These are phyloP conservation scores for Botrytis medusae DNA, from an alignment of 2,329 filamentous ascomycete genomes.

Conservation along the genomic window DNA sequence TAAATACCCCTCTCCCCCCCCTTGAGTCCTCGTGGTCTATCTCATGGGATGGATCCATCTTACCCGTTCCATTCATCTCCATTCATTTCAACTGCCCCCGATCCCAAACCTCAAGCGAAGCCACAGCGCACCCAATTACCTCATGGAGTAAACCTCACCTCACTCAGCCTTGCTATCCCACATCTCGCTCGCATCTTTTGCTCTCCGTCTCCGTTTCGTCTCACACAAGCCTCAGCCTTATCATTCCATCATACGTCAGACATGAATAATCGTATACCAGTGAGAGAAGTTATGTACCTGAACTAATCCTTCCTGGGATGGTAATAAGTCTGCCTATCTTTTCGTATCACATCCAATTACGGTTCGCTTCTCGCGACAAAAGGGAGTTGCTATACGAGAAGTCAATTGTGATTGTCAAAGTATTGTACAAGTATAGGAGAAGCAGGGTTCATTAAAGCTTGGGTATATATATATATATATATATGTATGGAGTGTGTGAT, in stretches of 20 bases:
- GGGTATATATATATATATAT: background rate
- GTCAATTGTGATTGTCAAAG: background rate
- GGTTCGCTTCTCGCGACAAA: background rate
- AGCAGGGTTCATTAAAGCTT: background rate
- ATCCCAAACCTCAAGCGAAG: background rate
- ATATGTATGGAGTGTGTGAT: background rate
- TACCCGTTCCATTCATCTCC: background rate
- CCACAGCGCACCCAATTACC: constrained; percentile 8
- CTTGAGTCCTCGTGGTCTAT: constrained; percentile 6
- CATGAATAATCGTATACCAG: background rate
- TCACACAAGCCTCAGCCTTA: constrained; percentile 4
- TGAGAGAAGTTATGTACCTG: background rate
- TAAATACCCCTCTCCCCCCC: background rate
- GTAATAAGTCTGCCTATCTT: background rate
- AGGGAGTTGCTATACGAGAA: background rate
- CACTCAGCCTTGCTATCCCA: background rate
- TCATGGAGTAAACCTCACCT: background rate
- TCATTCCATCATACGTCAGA: background rate
- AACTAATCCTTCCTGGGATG: background rate
- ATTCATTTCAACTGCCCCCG: background rate
- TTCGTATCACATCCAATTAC: constrained; percentile 1
- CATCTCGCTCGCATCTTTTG: background rate
- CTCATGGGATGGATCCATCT: background rate
- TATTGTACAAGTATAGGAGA: background rate
- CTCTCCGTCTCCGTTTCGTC: background rate